Percentiles rank a stretch among this genome's conserved stretches.
Evolutionary conservation across 106 monocot species (phyloP).

Genomic region (Allium fistulosum): DNA sequence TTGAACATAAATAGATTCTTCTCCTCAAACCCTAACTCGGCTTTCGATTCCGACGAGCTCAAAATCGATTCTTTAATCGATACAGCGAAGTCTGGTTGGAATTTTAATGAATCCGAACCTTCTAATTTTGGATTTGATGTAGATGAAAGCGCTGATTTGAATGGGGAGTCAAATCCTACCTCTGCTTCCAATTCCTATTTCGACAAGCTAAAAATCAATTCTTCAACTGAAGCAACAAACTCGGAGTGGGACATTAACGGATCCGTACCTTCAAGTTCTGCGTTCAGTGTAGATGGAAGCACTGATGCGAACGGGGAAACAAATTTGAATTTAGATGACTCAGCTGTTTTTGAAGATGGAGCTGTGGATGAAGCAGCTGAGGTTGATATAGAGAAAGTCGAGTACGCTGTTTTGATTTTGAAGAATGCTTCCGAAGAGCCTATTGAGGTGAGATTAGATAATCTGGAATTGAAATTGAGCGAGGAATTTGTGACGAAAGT

Average conservation of each 20-base stretch:
- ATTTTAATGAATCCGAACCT: background rate
- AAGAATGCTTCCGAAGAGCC: slow-evolving; percentile 16
- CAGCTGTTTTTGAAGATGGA: slow-evolving; percentile 8
- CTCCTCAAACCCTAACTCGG: slow-evolving; percentile 7
- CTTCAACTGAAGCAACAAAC: too few relatives aligned
- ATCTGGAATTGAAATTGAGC: slow-evolving; percentile 29
- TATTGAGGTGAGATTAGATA: slow-evolving; percentile 30
- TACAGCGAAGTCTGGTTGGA: background rate
- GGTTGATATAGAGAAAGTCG: slow-evolving; percentile 35
- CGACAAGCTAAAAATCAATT: too few relatives aligned
- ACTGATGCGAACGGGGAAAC: background rate
- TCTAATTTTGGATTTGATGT: background rate
- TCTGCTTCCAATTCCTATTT: too few relatives aligned
- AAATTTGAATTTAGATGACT: background rate
- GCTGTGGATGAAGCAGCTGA: slow-evolving; percentile 11
- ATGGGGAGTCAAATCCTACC: background rate
- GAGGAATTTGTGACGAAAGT: slow-evolving; percentile 53
- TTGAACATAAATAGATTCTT: slow-evolving; percentile 13
- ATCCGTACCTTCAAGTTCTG: background rate
- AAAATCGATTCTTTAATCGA: background rate
- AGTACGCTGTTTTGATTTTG: slow-evolving; percentile 31
- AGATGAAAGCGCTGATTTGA: background rate
- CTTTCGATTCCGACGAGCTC: background rate
- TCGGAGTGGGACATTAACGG: too few relatives aligned
- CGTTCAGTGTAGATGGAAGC: background rate